phyloP scores from a whole-genome alignment of 352 stramenopile species.

The Albugo laibachii region DNA sequence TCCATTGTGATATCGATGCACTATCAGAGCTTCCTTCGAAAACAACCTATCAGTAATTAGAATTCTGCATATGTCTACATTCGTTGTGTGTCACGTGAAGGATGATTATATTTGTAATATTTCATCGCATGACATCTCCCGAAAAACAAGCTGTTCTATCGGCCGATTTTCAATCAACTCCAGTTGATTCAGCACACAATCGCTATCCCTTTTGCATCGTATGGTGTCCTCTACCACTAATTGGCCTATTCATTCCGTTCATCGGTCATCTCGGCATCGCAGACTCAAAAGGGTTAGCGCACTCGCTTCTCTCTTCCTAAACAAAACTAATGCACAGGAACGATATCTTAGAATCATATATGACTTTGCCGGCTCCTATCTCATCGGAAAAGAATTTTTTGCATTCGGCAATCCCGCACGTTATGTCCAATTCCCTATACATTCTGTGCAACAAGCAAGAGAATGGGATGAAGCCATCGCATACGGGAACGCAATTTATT shows the following conservation, averaged over 20 bases:
- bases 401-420: conserved; percentile 75
- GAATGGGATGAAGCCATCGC: conserved; percentile 82
- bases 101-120: too few relatives aligned
- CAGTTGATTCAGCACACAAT: conserved; percentile 7
- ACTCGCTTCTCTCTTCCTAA: background rate
- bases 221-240: conserved; percentile 77
- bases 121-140: too few relatives aligned
- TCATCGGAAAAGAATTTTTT: conserved; percentile 75
- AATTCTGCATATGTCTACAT: too few relatives aligned
- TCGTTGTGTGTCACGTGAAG: too few relatives aligned
- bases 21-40: too few relatives aligned
- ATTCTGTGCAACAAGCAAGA: conserved; percentile 13
- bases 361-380: conserved; percentile 92
- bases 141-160: too few relatives aligned
- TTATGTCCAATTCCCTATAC: conserved; percentile 71
- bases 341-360: conserved; percentile 67
- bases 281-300: conserved; percentile 49
- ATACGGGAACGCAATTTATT: conserved; percentile 83
- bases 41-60: too few relatives aligned
- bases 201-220: conserved; percentile 85
- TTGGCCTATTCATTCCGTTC: conserved; percentile 89
- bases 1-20: too few relatives aligned
- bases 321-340: background rate
- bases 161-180: background rate
- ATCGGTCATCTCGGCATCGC: conserved; percentile 92